phyloP scores from a whole-genome alignment of 139 green algal species.

The Chlamydomonas sp. region DNA sequence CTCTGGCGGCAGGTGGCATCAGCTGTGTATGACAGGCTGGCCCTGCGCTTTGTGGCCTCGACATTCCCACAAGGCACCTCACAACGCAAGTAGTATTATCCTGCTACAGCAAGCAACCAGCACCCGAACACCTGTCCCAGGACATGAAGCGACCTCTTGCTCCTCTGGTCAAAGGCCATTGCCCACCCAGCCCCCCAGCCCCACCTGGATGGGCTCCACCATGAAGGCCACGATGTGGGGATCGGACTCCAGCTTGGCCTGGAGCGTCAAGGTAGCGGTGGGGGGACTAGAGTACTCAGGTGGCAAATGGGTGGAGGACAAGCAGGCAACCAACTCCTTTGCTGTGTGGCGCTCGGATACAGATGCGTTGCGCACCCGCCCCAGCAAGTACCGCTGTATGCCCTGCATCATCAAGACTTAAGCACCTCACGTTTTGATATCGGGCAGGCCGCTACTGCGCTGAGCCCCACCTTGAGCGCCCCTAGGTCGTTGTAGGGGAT shows the following conservation, averaged over 20 bases:
- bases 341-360: background rate
- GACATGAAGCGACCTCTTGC: no score
- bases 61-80: no score
- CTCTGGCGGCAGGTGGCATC: no score
- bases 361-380: background rate
- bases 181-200: background rate
- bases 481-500: conserved; percentile 96
- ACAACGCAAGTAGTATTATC: no score
- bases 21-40: no score
- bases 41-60: no score
- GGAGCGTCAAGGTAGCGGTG: background rate
- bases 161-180: no score
- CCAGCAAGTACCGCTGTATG: no score
- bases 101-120: no score
- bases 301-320: background rate
- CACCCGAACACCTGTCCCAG: no score
- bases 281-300: background rate
- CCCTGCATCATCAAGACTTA: background rate
- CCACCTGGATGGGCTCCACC: conserved; percentile 97
- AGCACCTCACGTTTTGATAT: background rate
- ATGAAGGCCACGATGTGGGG: conserved; percentile 96
- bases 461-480: conserved; percentile 80
- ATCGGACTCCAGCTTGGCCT: conserved; percentile 54
- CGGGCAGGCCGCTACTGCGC: background rate
- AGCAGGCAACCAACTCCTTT: background rate